phyloP scores from a whole-genome alignment of 176 grass and related monocot genomes.

The Elaeis guineensis region DNA sequence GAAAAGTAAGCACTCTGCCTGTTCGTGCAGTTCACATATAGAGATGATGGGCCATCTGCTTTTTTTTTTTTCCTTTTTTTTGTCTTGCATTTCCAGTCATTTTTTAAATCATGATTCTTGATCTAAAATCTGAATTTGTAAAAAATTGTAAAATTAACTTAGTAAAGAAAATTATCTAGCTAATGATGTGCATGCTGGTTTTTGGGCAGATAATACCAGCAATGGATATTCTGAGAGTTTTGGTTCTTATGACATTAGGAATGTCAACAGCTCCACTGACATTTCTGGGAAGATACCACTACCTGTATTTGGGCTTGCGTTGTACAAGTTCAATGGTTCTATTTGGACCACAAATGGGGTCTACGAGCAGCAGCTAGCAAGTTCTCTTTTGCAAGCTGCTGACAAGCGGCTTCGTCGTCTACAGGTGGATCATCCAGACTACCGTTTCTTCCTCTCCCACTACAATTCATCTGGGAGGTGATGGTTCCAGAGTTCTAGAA shows the following conservation, averaged over 20 bases:
- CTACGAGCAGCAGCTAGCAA: slow-evolving; percentile 34
- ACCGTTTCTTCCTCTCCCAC: slow-evolving; percentile 59
- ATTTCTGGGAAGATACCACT: slow-evolving; percentile 35
- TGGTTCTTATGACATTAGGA: slow-evolving; percentile 10
- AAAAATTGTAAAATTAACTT: too few relatives aligned
- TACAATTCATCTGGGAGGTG: slow-evolving; percentile 11
- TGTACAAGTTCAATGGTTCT: slow-evolving; percentile 46
- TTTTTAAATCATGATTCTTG: background rate
- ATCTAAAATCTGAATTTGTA: too few relatives aligned
- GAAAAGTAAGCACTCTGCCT: slow-evolving; percentile 19
- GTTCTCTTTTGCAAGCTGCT: slow-evolving; percentile 42
- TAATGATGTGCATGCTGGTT: background rate
- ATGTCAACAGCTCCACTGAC: slow-evolving; percentile 15
- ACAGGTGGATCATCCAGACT: slow-evolving; percentile 58
- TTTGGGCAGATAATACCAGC: background rate
- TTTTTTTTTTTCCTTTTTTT: background rate
- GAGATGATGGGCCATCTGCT: background rate
- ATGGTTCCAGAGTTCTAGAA: background rate
- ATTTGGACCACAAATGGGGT: slow-evolving; percentile 45
- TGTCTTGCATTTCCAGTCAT: background rate
- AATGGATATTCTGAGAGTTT: slow-evolving; percentile 13
- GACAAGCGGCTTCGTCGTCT: slow-evolving; percentile 49
- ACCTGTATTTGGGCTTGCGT: slow-evolving; percentile 52
- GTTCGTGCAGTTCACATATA: background rate
- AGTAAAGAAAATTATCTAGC: background rate